phyloP scores from a whole-genome alignment of 768 basidiomycete species.

The Suillus fuscotomentosus region DNA sequence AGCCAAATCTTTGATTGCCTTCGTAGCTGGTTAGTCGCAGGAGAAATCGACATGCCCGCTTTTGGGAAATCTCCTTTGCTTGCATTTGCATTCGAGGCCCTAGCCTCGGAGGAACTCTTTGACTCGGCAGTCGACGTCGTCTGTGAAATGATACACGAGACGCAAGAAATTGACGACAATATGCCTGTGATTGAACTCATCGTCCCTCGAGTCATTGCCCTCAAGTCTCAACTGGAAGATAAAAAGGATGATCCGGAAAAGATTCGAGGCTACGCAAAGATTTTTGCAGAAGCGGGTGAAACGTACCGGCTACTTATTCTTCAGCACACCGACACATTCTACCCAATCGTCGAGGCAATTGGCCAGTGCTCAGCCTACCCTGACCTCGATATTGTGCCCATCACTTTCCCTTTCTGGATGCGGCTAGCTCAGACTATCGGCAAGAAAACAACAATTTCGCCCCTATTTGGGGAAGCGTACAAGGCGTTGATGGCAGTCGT shows the following conservation, averaged over 20 bases:
- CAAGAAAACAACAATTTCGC: slow-evolving; percentile 68
- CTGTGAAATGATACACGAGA: slow-evolving; percentile 96
- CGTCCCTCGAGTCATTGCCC: slow-evolving; percentile 78
- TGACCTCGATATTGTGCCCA: slow-evolving; percentile 94
- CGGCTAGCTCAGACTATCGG: slow-evolving; percentile 87
- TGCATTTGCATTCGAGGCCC: slow-evolving; percentile 77
- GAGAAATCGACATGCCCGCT: slow-evolving; percentile 67
- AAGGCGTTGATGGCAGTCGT: slow-evolving; percentile 80
- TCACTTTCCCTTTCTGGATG: slow-evolving; percentile 99
- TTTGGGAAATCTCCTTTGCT: slow-evolving; percentile 81
- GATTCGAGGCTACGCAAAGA: slow-evolving; percentile 84
- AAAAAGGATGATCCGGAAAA: slow-evolving; percentile 80
- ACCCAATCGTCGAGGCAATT: slow-evolving; percentile 94
- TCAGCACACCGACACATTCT: slow-evolving; percentile 89
- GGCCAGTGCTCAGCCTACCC: slow-evolving; percentile 88
- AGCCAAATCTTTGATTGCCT: slow-evolving; percentile 81
- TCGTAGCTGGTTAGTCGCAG: slow-evolving; percentile 84
- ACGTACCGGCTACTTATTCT: slow-evolving; percentile 88
- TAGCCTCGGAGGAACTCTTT: slow-evolving; percentile 84
- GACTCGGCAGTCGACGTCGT: slow-evolving; percentile 90
- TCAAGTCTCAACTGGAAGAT: slow-evolving; percentile 60
- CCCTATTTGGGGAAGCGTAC: slow-evolving; percentile 83
- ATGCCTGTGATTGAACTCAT: slow-evolving; percentile 86
- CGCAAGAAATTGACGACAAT: slow-evolving; percentile 95
- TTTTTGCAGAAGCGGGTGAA: slow-evolving; percentile 97